Evolutionary conservation across 164 flowering plant species (phyloP).

Genomic region (Akebia trifoliata): DNA sequence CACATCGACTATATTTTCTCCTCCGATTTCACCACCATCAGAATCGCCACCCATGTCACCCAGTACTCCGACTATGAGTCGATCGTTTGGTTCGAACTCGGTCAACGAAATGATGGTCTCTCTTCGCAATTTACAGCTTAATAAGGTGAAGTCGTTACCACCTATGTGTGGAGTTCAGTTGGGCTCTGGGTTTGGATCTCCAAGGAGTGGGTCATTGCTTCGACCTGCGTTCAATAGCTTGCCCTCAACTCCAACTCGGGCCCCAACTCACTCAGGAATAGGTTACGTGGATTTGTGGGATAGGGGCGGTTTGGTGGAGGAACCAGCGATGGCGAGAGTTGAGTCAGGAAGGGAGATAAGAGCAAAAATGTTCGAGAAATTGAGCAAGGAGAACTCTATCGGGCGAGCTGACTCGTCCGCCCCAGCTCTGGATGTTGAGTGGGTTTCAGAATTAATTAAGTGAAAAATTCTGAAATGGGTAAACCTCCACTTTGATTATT

Average conservation of each 20-base stretch:
- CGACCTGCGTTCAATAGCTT: slow-evolving; percentile 34
- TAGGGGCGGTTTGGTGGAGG: slow-evolving; percentile 26
- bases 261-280: slow-evolving; percentile 22
- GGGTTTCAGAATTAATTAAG: slow-evolving; percentile 26
- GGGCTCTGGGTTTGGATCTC: slow-evolving; percentile 22
- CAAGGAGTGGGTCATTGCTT: slow-evolving; percentile 14
- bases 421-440: slow-evolving; percentile 19
- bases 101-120: slow-evolving; percentile 20
- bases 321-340: slow-evolving; percentile 58
- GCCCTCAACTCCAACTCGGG: slow-evolving; percentile 40
- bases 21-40: slow-evolving; percentile 34
- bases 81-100: slow-evolving; percentile 25
- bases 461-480: neutral
- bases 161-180: slow-evolving; percentile 22
- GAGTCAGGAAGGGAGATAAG: slow-evolving; percentile 63
- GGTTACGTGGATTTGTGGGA: slow-evolving; percentile 25
- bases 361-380: slow-evolving; percentile 50
- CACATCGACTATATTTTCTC: no score
- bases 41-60: slow-evolving; percentile 51
- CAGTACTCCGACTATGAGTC: slow-evolving; percentile 6
- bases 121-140: slow-evolving; percentile 36
- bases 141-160: slow-evolving; percentile 17
- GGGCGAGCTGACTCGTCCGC: slow-evolving; percentile 20
- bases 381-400: slow-evolving; percentile 54
- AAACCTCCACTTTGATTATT: no score